Conservation (phyloP, 169 alveolate species). For the Toxoplasma gondii region DNA sequence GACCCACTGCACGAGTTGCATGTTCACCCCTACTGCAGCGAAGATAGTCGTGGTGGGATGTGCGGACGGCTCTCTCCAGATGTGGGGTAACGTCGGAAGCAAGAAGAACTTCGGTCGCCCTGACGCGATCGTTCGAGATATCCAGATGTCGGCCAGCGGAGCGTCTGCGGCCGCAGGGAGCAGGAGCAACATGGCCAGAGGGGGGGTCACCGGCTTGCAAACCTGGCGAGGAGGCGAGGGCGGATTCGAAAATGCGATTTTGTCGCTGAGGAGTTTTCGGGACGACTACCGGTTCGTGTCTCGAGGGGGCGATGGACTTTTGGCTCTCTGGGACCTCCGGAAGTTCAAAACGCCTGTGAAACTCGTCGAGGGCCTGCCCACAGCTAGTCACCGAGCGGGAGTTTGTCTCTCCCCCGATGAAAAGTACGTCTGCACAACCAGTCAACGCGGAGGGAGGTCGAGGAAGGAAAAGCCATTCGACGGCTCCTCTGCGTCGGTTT, state of each 20-base stretch:
- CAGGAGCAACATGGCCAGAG: neutral
- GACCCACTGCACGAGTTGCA: slow-evolving; percentile 50
- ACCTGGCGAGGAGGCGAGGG: neutral
- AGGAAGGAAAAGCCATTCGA: neutral
- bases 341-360: slow-evolving; percentile 40
- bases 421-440: slow-evolving; percentile 23
- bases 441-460: neutral
- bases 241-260: neutral
- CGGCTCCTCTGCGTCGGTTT: neutral
- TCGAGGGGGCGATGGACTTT: slow-evolving; percentile 43
- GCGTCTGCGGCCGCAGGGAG: slow-evolving; percentile 26
- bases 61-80: slow-evolving; percentile 68
- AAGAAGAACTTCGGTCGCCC: slow-evolving; percentile 34
- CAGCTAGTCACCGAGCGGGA: neutral
- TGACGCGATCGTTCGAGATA: slow-evolving; percentile 37
- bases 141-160: neutral
- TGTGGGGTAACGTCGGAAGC: slow-evolving; percentile 46
- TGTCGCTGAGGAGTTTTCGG: slow-evolving; percentile 11
- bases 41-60: slow-evolving; percentile 63
- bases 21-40: slow-evolving; percentile 56
- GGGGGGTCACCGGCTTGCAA: neutral
- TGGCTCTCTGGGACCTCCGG: slow-evolving; percentile 63
- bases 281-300: slow-evolving; percentile 49
- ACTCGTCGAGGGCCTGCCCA: neutral
- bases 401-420: slow-evolving; percentile 64